Conservation (phyloP, 495 filamentous ascomycete species). For the Sabuloglossum arenarium region DNA sequence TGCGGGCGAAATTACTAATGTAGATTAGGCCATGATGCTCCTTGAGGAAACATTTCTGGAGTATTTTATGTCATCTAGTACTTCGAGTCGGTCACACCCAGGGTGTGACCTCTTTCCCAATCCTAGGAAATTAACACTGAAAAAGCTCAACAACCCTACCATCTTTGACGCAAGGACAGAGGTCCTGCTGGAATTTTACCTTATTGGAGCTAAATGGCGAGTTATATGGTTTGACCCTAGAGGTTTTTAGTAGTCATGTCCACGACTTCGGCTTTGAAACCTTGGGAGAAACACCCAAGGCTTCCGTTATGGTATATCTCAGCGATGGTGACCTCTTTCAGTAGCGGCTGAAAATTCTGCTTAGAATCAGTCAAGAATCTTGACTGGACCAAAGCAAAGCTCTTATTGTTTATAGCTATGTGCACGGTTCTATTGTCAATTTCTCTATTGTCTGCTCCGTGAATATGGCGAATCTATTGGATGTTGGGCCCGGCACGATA, state of each 20-base stretch:
- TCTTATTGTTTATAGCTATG: no score
- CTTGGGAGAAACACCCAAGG: slow-evolving; percentile 51
- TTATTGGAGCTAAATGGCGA: slow-evolving; percentile 80
- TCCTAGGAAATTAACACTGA: background rate
- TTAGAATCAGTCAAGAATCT: no score
- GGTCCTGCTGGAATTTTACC: slow-evolving; percentile 57
- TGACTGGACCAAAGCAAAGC: no score
- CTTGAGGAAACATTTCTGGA: background rate
- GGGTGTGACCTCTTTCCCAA: background rate
- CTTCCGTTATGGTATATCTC: slow-evolving; percentile 59
- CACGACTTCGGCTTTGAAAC: slow-evolving; percentile 40
- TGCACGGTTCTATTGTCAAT: no score
- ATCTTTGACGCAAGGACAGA: slow-evolving; percentile 79
- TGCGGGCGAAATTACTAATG: background rate
- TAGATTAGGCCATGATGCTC: slow-evolving; percentile 6
- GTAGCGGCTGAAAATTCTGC: no score
- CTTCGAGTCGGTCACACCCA: background rate
- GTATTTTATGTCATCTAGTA: background rate
- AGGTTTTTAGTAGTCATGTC: slow-evolving; percentile 40
- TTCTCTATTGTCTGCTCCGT: no score
- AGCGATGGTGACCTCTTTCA: slow-evolving; percentile 55
- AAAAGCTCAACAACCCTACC: slow-evolving; percentile 43
- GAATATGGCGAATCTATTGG: no score
- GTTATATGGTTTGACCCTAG: slow-evolving; percentile 57
- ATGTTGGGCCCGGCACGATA: no score